Evolutionary conservation across 2,329 filamentous ascomycete genomes (phyloP).

Genomic region (Gnomoniopsis sp.): DNA sequence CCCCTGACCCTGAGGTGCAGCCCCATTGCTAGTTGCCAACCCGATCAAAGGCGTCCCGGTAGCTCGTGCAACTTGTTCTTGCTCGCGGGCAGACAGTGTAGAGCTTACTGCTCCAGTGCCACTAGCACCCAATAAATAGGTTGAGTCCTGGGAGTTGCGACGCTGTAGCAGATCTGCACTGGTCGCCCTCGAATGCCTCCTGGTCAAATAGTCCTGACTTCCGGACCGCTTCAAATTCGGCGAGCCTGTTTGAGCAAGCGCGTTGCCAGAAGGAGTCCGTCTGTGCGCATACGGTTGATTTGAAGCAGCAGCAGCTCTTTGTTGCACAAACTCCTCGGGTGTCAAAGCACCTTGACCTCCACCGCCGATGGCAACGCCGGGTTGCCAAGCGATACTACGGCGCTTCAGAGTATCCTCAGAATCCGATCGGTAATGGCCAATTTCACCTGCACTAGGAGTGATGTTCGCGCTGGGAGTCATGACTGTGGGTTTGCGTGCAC

Average conservation of each 20-base stretch:
- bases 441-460: conserved; percentile 21
- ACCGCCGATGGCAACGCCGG: conserved; percentile 54
- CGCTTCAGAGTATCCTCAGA: conserved; percentile 50
- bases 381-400: conserved; percentile 76
- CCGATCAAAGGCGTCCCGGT: conserved; percentile 75
- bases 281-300: conserved; percentile 55
- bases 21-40: conserved; percentile 52
- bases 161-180: conserved; percentile 47
- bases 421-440: conserved; percentile 41
- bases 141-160: conserved; percentile 58
- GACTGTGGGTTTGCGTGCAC: conserved; percentile 19
- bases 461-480: conserved; percentile 19
- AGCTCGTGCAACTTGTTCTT: conserved; percentile 80
- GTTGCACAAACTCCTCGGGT: conserved; percentile 79
- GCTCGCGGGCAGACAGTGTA: conserved; percentile 79
- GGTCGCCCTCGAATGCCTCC: conserved; percentile 40
- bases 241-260: conserved; percentile 37
- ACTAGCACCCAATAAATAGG: conserved; percentile 47
- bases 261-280: conserved; percentile 54
- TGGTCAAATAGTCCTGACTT: conserved; percentile 37
- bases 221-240: conserved; percentile 39
- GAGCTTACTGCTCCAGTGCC: conserved; percentile 37
- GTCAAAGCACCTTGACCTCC: conserved; percentile 54
- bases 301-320: conserved; percentile 60
- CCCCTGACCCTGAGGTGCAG: conserved; percentile 44